Base-by-base conservation (phyloP, 352 stramenopile species). In the Globisporangium ultimum region DNA sequence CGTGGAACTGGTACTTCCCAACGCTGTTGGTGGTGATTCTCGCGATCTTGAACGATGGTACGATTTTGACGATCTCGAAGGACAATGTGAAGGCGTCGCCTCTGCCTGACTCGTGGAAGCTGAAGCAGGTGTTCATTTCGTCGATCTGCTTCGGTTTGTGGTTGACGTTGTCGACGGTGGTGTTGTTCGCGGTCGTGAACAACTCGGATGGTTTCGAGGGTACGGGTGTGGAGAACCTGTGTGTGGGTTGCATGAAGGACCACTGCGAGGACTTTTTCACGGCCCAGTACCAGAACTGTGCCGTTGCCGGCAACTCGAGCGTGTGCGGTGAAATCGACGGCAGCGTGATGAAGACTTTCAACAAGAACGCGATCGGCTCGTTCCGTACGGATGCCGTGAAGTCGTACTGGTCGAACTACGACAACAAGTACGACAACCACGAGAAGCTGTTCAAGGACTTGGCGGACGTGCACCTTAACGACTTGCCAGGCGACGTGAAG, bases 31-130 rank as follows among this genome's bases (percentile, higher is more conserved):
- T 97, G 18, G 91, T 97, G 57, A 87, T 97, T 54, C 66, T 97
- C 22, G 91, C 89, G 21, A 84, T 97, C 48, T 60, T 97, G 55
- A 97, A 97, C 78, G 88, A 97, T 63, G 84, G 90, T 54, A 89
- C 80, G 49, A 91, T 93, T 56, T 66, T 89, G 67, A 89, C 83
- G 20, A 91, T 91, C 58, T 86, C 83, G 14, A 87, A 89, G 68
- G 78, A 91, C 56, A 87, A 91, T 55, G 83, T 88, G 55, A 73
- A 73, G 46, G 71, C 80, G 20, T 85, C 73, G 58, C 80, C 76
- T 24, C 63, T 72, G 40, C 80, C 80, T 2, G 77, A 88, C 70
- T 87, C 77, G 63, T 88, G 80, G 80, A 87, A 88, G 65, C 60
- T 89, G 46, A 78, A 79, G 61, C 67, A 86, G 58, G 75, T 89